Percentiles rank a stretch among this genome's conserved stretches.
Evolutionary conservation across 805 yeast species (phyloP).

Genomic region (Lipomyces sp.): DNA sequence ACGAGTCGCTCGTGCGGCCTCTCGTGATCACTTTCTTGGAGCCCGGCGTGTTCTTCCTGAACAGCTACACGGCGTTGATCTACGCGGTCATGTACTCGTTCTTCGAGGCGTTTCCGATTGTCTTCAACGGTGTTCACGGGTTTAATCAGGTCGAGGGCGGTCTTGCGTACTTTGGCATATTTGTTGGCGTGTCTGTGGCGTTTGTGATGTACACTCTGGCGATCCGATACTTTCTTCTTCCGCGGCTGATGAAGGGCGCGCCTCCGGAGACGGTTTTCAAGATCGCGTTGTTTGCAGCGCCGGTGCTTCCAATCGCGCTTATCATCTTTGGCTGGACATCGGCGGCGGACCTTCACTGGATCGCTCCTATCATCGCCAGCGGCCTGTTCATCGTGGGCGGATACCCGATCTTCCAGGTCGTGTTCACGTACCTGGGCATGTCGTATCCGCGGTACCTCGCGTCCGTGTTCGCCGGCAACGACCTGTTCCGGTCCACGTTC

Average conservation of each 20-base stretch:
- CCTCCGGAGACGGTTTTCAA: slow-evolving; percentile 15
- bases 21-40: slow-evolving; percentile 48
- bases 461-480: slow-evolving; percentile 59
- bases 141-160: slow-evolving; percentile 52
- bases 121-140: slow-evolving; percentile 45
- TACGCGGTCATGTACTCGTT: slow-evolving; percentile 55
- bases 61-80: slow-evolving; percentile 50
- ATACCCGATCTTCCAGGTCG: slow-evolving; percentile 51
- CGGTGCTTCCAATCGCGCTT: slow-evolving; percentile 45
- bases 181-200: slow-evolving; percentile 48
- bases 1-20: slow-evolving; percentile 40
- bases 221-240: slow-evolving; percentile 8
- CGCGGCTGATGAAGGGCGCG: slow-evolving; percentile 19
- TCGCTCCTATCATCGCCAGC: slow-evolving; percentile 48
- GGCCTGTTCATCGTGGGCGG: slow-evolving; percentile 42
- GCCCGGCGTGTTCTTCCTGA: slow-evolving; percentile 55
- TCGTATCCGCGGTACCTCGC: slow-evolving; percentile 52
- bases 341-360: slow-evolving; percentile 46
- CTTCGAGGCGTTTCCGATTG: slow-evolving; percentile 62
- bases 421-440: slow-evolving; percentile 49
- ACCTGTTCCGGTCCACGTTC: slow-evolving; percentile 34
- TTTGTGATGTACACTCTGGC: slow-evolving; percentile 25
- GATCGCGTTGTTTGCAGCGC: slow-evolving; percentile 12
- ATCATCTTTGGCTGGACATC: slow-evolving; percentile 54
- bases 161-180: slow-evolving; percentile 46